Conservation (phyloP, 2,329 filamentous ascomycete genomes). For the Spiromastix sp. region DNA sequence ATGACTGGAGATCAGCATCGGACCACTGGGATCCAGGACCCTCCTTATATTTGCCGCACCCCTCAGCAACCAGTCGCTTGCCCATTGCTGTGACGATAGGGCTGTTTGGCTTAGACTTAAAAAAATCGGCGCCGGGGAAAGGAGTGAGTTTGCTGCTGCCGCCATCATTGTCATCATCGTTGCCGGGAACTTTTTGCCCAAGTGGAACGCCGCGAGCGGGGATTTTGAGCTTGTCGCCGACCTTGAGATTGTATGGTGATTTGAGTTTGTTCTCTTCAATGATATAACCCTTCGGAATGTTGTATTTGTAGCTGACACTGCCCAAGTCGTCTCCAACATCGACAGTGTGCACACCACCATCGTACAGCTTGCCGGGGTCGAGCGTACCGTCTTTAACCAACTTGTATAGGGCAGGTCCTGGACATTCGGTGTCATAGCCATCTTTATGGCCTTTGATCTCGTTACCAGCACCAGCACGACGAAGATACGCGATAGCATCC, state of each 20-base stretch:
- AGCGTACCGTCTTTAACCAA: constrained; percentile 5
- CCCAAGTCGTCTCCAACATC: not conserved
- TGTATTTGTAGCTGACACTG: too few relatives aligned
- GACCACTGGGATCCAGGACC: constrained; percentile 3
- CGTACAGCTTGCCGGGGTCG: constrained; percentile 1
- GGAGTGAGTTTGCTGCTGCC: not conserved
- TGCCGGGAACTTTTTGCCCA: too few relatives aligned
- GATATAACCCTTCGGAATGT: too few relatives aligned
- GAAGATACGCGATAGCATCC: constrained; percentile 5
- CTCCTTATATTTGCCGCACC: constrained; percentile 4
- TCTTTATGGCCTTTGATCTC: constrained; percentile 5
- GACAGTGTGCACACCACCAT: not conserved
- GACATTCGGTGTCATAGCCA: constrained; percentile 4
- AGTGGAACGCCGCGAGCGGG: too few relatives aligned
- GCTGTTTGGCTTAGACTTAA: constrained; percentile 2
- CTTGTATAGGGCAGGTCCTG: constrained; percentile 4
- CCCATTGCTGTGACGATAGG: constrained; percentile 4
- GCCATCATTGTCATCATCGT: too few relatives aligned
- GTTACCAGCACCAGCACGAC: constrained; percentile 1
- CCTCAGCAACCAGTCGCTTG: constrained; percentile 3
- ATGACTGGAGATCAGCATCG: constrained; percentile 4
- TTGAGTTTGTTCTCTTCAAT: too few relatives aligned
- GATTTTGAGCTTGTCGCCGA: too few relatives aligned
- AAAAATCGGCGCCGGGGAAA: constrained; percentile 3
- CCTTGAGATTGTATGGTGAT: too few relatives aligned